Base-by-base conservation (phyloP, 495 filamentous ascomycete genomes). In the Pseudomonodictys pantanalensis region DNA sequence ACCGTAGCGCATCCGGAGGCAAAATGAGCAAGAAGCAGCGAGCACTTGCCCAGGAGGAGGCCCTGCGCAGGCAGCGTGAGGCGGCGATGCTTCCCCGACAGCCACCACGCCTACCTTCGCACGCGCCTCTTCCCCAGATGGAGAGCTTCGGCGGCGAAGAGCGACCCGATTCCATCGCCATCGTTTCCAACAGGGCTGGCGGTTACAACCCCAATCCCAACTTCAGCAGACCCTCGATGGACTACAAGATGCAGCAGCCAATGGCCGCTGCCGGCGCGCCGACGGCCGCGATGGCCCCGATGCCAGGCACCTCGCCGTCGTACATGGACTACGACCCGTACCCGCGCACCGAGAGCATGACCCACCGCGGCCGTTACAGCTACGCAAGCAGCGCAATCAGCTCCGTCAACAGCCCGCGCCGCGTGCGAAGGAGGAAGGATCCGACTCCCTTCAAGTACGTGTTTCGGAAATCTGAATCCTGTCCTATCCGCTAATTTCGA, bases 371-470 rank as follows among this genome's bases (percentile, higher is more conserved):
- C 48, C 89, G 93, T 44, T 96, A 96, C 74, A 97, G 92, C 74
- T 97, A 97, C 70, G 93, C 92, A 48, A 96, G 90, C 75, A 95
- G 88, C 74, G 87, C 89, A 28, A 81, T 90, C 48, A 96, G 90
- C 75, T 90, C 89, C 56, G 85, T 96, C 75, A 96, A 96, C 78
- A 96, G 90, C 74, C 93, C 93, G 41, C 84, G 93, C 60, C 84
- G 93, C 68, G 86, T 97, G 45, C 83, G 93, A 63, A 86, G 93
- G 72, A 88, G 93, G 76, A 96, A 93, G 79, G 93, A 98, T 69
- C 93, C 93, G 20, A 97, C 91, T 5, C 89, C 93, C 6, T 97
- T 97, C 80, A 98, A 98, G 93, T 98, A 78, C 82, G 92, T 33
- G 15, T 3, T 20, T 78, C 68, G 8, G 17, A 29, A 8, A 3